Base-by-base conservation (phyloP, 179 eudicot genomes). In the Heliamphora pulchella region DNA sequence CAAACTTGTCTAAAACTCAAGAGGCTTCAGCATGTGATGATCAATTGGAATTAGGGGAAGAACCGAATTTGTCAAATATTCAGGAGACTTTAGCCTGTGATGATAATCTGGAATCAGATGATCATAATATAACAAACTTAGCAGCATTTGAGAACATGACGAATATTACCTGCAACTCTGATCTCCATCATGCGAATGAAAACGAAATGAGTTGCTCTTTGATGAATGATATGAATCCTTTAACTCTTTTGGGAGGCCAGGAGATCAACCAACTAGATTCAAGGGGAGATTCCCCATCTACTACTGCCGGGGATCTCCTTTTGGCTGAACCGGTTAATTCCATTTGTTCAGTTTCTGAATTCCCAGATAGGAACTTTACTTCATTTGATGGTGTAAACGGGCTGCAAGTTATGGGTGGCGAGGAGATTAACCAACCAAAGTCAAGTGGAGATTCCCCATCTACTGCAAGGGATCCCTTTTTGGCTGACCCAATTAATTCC, bases 1-100 rank as follows among this genome's bases (percentile, higher is more conserved):
- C 98, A 82, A 88, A 89, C 81, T 84, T 91, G 72, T 89, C 96
- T 11, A 86, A 86, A 70, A 82, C 84, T 74, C 88, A 96, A 85
- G 99, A 87, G 80, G 90, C 90, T 74, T 86, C 89, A n/a, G 87
- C 86, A 68, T 90, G 91, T 88, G 98, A 94, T 78, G 97, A 94
- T 84, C 96, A 91, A 76, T 83, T 88, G 81, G 99, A 94, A 66
- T 74, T 83, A 53, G 97, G 87, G 83, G 91, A 90, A 55, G 79
- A 81, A 20, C 76, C 79, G 4, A 75, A 81, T 78, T 87, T 89
- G 71, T 88, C 93, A 22, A 85, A 86, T 71, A 80, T 85, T 71
- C 85, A 93, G 82, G 97, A 86, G 79, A 90, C 87, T 72, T 82
- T 85, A n/a, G 85, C 87, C 75, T 88, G 90, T 87, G 97, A 91